Base-by-base conservation (phyloP, 805 yeast genomes). In the Jamesozyma hellenica region DNA sequence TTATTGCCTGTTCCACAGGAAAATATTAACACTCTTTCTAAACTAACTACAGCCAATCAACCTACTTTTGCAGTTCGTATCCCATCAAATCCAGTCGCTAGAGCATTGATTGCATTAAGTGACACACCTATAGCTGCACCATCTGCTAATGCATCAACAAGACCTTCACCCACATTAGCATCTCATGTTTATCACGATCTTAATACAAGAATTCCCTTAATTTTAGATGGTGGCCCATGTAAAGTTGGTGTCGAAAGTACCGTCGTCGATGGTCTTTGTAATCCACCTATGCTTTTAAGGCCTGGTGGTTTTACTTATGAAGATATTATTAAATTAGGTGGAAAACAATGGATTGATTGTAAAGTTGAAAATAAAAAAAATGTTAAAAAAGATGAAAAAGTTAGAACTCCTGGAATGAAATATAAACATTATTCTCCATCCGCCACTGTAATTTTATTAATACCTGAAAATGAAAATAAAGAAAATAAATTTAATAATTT, bases 61-160 rank as follows among this genome's bases (percentile, higher is more conserved):
- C 68, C 77, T 14, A 92, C 98, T 0, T 84, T 88, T 56, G 98
- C 96, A 0, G 94, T 87, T 1, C 70, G 98, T 43, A 71, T 92
- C 57, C 98, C 98, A 2, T 64, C 72, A 4, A 82, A 90, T 59
- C 85, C 90, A 1, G 74, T 92, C 1, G 97, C 97, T 0, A 67
- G 98, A 44, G 95, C 97, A 0, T 65, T 92, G 34, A 87, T 92
- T 39, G 82, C 85, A 2, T 52, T 83, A 11, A 75, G 94, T 39
- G 92, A 87, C 48, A 73, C 82, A 2, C 97, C 98, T 1, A 62
- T 92, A 28, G 98, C 98, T 1, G 98, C 98, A 0, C 98, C 98
- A 0, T 85, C 95, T 1, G 98, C 98, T 2, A 92, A 92, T 60
- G 90, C 96, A 1, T 86, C 96, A 1, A 92, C 98, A 0, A 67